A percentile compares a stretch with the other conserved stretches of the same genome.
phyloP scores from a whole-genome alignment of 805 yeast genomes.

The Monosporozyma yasuniensis region DNA sequence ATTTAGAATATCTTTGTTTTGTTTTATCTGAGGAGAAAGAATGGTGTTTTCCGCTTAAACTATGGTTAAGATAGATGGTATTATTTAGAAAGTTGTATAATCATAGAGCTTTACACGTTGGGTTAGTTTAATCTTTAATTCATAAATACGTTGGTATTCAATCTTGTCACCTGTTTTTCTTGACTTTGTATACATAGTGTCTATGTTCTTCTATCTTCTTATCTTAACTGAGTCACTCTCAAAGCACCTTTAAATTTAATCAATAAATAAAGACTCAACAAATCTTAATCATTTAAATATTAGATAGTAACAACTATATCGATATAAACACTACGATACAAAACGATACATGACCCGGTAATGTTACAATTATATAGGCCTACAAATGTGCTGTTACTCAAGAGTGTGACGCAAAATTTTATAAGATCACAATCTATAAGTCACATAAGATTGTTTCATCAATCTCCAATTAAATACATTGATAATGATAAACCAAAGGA shows the following conservation, averaged over 20 bases:
- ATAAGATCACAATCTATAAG: background rate
- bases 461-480: background rate
- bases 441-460: background rate
- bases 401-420: background rate
- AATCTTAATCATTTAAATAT: background rate
- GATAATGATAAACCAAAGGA: background rate
- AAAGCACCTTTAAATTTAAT: background rate
- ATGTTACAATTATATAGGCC: background rate
- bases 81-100: no score
- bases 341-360: background rate
- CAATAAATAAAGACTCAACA: background rate
- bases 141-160: no score
- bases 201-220: no score
- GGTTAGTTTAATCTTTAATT: no score
- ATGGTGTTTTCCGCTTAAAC: no score
- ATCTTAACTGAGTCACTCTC: no score
- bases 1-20: no score
- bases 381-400: background rate
- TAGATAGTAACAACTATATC: background rate
- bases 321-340: background rate
- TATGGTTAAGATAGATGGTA: no score
- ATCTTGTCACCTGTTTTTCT: no score
- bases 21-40: no score
- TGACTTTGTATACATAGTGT: no score
- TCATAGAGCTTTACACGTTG: no score